Evolutionary conservation across 1,139 yeast species (phyloP).

Genomic region (Komagataea norvegica): DNA sequence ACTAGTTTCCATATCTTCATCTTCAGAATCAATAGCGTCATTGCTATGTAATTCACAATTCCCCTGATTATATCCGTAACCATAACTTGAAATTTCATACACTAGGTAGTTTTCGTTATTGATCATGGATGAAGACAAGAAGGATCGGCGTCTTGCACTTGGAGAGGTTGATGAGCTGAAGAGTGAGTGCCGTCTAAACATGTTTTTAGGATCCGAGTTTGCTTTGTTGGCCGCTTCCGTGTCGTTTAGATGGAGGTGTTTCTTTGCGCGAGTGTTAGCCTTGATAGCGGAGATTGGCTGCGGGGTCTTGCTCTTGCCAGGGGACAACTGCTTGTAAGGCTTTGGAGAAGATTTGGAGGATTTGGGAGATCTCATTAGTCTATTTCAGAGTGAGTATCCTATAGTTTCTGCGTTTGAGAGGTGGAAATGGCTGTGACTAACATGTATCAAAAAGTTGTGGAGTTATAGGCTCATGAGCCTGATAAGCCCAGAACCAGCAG

Average conservation of each 20-base stretch:
- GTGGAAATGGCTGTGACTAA: neutral
- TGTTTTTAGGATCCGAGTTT: neutral
- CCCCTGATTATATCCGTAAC: conserved; percentile 16
- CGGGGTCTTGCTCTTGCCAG: neutral
- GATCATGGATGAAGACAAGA: conserved; percentile 58
- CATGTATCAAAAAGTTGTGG: neutral
- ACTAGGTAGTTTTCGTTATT: conserved; percentile 55
- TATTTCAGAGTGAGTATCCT: neutral
- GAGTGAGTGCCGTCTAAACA: conserved; percentile 4
- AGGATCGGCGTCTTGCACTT: conserved; percentile 55
- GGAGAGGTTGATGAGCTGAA: conserved; percentile 35
- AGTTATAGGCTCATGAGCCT: neutral
- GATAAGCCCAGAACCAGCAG: no score
- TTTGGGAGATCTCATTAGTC: conserved; percentile 2
- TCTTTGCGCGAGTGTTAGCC: neutral
- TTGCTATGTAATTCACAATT: neutral
- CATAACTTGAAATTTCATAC: conserved; percentile 40
- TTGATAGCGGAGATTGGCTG: neutral
- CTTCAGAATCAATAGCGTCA: neutral
- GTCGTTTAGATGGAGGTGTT: neutral
- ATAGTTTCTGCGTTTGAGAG: no score
- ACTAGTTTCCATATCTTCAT: conserved; percentile 1
- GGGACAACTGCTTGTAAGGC: neutral
- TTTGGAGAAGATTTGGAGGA: neutral
- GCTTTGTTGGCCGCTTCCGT: neutral